Base-by-base conservation (phyloP, 2,329 filamentous ascomycete species). In the Claviceps quebecensis region DNA sequence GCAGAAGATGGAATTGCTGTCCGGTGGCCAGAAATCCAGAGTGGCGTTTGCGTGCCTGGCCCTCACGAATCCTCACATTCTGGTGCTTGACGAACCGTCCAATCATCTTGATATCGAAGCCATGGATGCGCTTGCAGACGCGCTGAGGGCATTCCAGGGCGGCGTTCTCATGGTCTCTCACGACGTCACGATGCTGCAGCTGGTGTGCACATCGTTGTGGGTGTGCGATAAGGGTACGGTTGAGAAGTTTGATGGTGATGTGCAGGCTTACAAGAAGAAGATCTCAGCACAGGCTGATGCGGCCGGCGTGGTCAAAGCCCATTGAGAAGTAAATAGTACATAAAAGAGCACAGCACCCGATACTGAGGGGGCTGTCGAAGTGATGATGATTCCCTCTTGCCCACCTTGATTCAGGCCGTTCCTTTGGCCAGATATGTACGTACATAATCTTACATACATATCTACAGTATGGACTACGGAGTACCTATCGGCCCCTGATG, bases 61-160 rank as follows among this genome's bases (percentile, higher is more conserved):
- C 0, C 73, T 98, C 57, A 87, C 83, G 47, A 95, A 97, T 69
- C 93, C 93, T 17, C 93, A 98, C 65, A 97, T 98, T 58, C 77
- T 98, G 46, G 91, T 98, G 55, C 86, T 98, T 48, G 93, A 98
- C 77, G 93, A 98, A 69, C 93, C 93, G 66, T 95, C 88, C 57
- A 98, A 98, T 74, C 93, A 98, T 69, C 74, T 98, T 61, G 93
- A 98, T 80, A 97, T 98, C 60, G 93, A 98, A 69, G 93, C 93
- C 57, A 96, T 98, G 93, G 93, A 98, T 67, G 91, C 93, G 11
- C 74, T 98, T 49, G 84, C 87, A 4, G 81, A 84, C 34, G 93
- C 93, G 16, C 74, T 98, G 59, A 78, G 81, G 59, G 80, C 83
- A 57, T 98, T 97, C 72, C 79, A 95, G 70, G 93, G 93, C 55